Conservation (phyloP, 2,329 filamentous ascomycete species). For the Fusarium hainanense region DNA sequence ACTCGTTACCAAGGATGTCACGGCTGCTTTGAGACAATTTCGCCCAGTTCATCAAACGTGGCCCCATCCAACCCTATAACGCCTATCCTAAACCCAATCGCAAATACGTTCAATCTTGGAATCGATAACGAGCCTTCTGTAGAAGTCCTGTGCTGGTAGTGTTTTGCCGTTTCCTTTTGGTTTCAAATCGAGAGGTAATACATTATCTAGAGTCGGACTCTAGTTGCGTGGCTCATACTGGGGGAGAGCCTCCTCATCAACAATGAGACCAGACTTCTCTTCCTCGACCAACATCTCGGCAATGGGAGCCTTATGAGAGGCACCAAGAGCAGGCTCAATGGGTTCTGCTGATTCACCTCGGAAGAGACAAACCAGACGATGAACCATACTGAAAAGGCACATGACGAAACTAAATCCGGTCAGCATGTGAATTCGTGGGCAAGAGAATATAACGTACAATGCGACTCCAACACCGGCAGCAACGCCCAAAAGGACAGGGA, state of each 20-base stretch:
- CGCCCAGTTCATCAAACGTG: conserved; percentile 31
- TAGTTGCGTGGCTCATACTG: conserved; percentile 46
- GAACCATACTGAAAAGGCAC: conserved; percentile 70
- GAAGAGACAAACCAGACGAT: conserved; percentile 68
- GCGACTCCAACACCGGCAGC: conserved; percentile 75
- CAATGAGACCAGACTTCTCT: conserved; percentile 65
- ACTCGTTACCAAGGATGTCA: conserved; percentile 15
- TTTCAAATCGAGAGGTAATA: background rate
- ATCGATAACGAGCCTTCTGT: conserved; percentile 21
- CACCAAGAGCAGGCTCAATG: conserved; percentile 16
- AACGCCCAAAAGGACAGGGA: conserved; percentile 76
- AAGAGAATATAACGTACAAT: conserved; percentile 58
- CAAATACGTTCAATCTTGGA: conserved; percentile 38
- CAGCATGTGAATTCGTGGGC: conserved; percentile 35
- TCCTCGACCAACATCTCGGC: conserved; percentile 54
- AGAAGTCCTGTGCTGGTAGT: conserved; percentile 7
- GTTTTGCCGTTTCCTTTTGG: background rate
- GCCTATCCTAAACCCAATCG: conserved; percentile 19
- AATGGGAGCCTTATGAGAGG: conserved; percentile 49
- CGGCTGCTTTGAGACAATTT: background rate
- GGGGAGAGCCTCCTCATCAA: conserved; percentile 48
- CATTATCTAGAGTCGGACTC: background rate
- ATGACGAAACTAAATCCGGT: conserved; percentile 66
- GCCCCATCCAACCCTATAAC: conserved; percentile 29
- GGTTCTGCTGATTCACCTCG: conserved; percentile 30